Percentiles rank a stretch among this genome's conserved stretches.
These are phyloP conservation scores for Leccinum disarticulatum DNA, from an alignment of 768 basidiomycete genomes.

Conservation along the genomic window DNA sequence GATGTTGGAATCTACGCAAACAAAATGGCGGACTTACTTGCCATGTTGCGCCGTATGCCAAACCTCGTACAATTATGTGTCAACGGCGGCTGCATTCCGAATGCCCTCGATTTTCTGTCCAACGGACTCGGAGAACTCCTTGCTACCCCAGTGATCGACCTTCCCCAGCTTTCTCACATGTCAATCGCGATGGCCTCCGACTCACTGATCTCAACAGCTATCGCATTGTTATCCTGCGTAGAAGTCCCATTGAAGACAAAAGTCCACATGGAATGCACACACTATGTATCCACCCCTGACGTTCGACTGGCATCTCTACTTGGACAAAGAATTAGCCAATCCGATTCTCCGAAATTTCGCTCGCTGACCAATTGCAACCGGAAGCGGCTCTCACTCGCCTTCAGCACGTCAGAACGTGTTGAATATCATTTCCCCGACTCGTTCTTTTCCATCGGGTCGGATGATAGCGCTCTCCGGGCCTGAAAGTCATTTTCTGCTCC, in stretches of 20 bases:
- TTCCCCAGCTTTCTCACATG: background rate
- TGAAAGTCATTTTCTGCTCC: too few species aligned
- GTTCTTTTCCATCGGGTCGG: background rate
- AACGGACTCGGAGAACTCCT: background rate
- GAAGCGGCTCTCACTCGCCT: too few species aligned
- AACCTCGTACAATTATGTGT: background rate
- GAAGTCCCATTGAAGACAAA: background rate
- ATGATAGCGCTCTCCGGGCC: too few species aligned
- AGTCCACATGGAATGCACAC: background rate
- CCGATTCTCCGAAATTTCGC: background rate
- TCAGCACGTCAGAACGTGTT: too few species aligned
- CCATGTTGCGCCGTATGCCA: background rate
- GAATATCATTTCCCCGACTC: too few species aligned
- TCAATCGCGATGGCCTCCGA: background rate
- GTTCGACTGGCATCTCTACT: background rate
- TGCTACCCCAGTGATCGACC: background rate
- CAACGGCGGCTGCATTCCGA: fast-evolving
- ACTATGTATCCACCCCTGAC: too few species aligned
- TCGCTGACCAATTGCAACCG: background rate
- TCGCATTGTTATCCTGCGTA: background rate
- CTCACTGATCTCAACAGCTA: background rate
- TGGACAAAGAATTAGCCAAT: background rate
- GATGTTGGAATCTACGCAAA: background rate
- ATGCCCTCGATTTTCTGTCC: background rate
- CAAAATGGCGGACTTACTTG: background rate